Base-by-base conservation (phyloP, 371 early-diverging fungal species). In the Rhizomucor pusillus region DNA sequence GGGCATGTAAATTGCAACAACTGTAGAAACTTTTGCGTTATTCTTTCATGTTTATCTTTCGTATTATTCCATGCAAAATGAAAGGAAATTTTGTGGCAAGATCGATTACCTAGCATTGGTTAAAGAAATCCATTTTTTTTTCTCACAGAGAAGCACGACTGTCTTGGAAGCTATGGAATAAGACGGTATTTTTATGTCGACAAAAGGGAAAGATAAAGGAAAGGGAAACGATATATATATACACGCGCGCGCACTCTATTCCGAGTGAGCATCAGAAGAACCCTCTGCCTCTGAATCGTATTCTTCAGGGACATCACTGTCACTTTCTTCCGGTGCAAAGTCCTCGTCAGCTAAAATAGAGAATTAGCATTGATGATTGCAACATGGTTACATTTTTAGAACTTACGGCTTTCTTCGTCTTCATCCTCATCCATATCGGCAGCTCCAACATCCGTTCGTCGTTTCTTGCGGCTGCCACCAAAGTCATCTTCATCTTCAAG, bases 221-320 rank as follows among this genome's bases (percentile, higher is more conserved):
- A n/a, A n/a, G n/a, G n/a, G n/a, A n/a, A n/a, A n/a, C n/a, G n/a
- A n/a, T n/a, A n/a, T n/a, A n/a, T n/a, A n/a, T n/a, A n/a, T n/a
- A n/a, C n/a, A n/a, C n/a, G n/a, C n/a, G n/a, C n/a, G n/a, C n/a
- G n/a, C n/a, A n/a, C n/a, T n/a, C n/a, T n/a, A 33, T 13, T 52
- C 20, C 33, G 49, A 47, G 13, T 66, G 57, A 20, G 65, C 78
- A 40, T 73, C 73, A 22, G 66, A 76, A 41, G 60, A 63, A 22
- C 53, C 69, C 35, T 69, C 78, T 35, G 75, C 80, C 59, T 93
- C 82, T 56, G 90, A 90, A 66, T 94, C 91, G 62, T 81, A 95
- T 62, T 95, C 97, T 66, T 95, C 93, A 9, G 86, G 87, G 1
- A 92, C 91, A 64, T 97, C 97, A 63, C 90, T 88, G 58, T 85